These are phyloP conservation scores for Coleophoma eucalyptorum DNA, from an alignment of 2,329 filamentous ascomycete genomes.

Conservation along the genomic window DNA sequence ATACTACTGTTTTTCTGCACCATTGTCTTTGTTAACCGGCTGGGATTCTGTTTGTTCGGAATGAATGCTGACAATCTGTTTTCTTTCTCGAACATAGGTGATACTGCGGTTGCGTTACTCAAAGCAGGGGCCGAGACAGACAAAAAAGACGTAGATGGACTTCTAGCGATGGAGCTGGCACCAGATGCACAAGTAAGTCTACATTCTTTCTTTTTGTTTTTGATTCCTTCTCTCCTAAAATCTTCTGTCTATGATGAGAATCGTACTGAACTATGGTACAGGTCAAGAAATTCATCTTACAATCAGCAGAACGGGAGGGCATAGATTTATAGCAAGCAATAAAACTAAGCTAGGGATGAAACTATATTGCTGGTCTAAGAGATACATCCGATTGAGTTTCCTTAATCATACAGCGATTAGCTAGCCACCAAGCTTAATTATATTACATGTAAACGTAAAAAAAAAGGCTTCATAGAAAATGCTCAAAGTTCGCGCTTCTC, in stretches of 20 bases:
- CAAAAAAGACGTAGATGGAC: constrained; percentile 70
- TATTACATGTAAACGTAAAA: no score
- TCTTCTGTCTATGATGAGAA: not conserved
- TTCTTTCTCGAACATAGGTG: constrained; percentile 41
- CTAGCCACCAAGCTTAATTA: not conserved
- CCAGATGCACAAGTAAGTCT: constrained; percentile 75
- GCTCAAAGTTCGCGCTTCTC: no score
- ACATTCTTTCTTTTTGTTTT: not conserved
- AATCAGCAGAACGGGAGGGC: constrained; percentile 79
- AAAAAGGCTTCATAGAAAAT: no score
- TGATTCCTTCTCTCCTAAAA: no score
- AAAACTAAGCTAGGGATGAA: no score
- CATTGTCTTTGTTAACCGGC: no score
- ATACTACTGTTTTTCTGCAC: not conserved
- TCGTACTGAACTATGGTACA: constrained; percentile 5
- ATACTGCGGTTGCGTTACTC: constrained; percentile 77
- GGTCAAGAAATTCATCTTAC: constrained; percentile 62
- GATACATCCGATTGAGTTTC: not conserved
- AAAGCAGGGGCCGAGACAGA: constrained; percentile 81
- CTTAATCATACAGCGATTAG: not conserved
- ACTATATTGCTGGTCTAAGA: no score
- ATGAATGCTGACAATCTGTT: no score
- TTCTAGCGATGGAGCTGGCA: constrained; percentile 73
- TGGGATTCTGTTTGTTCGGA: no score
- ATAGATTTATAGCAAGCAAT: constrained; percentile 50